Conservation (phyloP, 2,329 filamentous ascomycete genomes). For the Hortaea werneckii region DNA sequence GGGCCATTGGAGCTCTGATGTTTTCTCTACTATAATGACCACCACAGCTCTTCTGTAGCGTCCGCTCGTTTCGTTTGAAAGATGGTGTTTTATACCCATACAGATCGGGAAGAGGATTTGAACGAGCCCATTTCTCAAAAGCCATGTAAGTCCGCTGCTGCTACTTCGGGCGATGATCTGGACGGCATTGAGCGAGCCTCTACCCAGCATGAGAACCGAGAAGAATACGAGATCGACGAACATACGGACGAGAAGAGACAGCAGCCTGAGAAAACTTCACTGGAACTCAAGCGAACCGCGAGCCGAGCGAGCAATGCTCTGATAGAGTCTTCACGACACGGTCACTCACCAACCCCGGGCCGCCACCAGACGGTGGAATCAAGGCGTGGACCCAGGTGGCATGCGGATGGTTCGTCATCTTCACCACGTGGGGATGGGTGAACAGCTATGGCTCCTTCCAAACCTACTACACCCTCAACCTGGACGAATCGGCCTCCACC, state of each 20-base stretch:
- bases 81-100: not conserved
- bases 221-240: constrained; percentile 6
- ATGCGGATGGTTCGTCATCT: constrained; percentile 25
- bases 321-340: constrained; percentile 27
- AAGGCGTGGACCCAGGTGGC: constrained; percentile 28
- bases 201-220: constrained; percentile 4
- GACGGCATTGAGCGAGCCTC: constrained; percentile 15
- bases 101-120: not conserved
- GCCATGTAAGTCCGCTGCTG: constrained; percentile 7
- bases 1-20: too few relatives aligned
- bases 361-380: constrained; percentile 35
- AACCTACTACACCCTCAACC: constrained; percentile 33
- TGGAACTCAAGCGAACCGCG: constrained; percentile 14
- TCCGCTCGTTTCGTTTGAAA: not conserved
- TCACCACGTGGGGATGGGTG: constrained; percentile 19
- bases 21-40: too few relatives aligned
- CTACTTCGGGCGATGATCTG: constrained; percentile 7
- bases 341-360: constrained; percentile 23
- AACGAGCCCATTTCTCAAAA: not conserved
- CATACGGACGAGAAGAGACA: constrained; percentile 1
- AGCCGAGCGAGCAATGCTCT: constrained; percentile 19
- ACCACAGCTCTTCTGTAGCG: too few relatives aligned
- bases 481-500: constrained; percentile 28
- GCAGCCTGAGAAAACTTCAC: constrained; percentile 5
- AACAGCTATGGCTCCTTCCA: constrained; percentile 35